Conservation (phyloP, 495 filamentous ascomycete species). For the Penicillium lividum region DNA sequence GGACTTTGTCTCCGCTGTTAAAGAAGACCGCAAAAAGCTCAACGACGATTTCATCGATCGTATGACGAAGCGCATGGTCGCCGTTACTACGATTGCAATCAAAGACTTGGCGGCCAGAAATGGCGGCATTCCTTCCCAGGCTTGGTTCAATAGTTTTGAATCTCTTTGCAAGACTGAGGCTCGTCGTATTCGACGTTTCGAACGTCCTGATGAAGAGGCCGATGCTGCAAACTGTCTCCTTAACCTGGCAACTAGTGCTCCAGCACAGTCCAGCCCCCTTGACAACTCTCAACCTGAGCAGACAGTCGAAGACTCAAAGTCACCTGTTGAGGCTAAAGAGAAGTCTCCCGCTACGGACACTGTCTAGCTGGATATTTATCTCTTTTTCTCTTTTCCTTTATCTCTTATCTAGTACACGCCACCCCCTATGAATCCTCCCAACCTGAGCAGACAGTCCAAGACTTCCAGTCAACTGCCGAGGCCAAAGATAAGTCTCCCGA, state of each 20-base stretch:
- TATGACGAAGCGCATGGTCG: conserved; percentile 1
- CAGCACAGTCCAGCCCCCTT: neutral
- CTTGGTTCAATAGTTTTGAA: neutral
- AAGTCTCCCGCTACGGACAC: neutral
- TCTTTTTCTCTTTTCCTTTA: neutral
- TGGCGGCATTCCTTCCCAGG: no score
- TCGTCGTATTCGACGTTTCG: neutral
- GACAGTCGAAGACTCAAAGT: neutral
- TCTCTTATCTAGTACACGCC: neutral
- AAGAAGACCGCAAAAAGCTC: conserved; percentile 7
- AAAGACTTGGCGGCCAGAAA: neutral
- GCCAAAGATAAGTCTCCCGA: neutral
- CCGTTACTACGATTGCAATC: neutral
- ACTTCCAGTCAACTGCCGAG: neutral
- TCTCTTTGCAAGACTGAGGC: conserved; percentile 1
- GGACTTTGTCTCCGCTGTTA: conserved; percentile 25
- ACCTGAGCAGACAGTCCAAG: neutral
- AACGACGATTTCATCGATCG: conserved; percentile 6
- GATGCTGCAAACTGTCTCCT: neutral
- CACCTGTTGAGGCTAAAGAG: neutral
- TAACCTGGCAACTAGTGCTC: neutral
- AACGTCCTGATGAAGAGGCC: neutral
- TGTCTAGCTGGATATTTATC: neutral
- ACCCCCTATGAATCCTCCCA: neutral
- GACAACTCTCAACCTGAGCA: neutral